Percentiles rank a stretch among this genome's conserved stretches.
Conservation (phyloP, 2,329 filamentous ascomycete species). For the Phialophora chinensis region DNA sequence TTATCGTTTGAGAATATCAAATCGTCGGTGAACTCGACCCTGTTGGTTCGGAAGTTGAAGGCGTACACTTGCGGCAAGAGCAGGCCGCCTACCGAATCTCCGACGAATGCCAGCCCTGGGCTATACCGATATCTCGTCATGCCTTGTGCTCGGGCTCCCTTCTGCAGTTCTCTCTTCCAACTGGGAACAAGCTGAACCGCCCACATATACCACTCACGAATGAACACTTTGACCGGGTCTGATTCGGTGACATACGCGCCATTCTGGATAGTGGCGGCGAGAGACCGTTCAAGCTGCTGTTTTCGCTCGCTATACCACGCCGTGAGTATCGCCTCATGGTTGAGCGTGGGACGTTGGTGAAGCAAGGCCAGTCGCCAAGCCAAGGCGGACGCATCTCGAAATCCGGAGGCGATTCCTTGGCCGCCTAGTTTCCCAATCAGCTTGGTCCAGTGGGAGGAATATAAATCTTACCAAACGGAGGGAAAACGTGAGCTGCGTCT, state of each 20-base stretch:
- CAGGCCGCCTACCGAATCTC: slow-evolving; percentile 42
- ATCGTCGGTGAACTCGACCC: slow-evolving; percentile 45
- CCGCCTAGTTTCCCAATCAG: slow-evolving; percentile 38
- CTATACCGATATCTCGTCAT: slow-evolving; percentile 44
- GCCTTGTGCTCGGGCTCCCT: slow-evolving; percentile 43
- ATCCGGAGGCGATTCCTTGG: slow-evolving; percentile 51
- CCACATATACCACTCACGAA: slow-evolving; percentile 46
- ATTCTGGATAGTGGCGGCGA: slow-evolving; percentile 46
- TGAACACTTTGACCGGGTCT: slow-evolving; percentile 42
- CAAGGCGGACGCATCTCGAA: slow-evolving; percentile 48
- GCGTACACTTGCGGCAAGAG: slow-evolving; percentile 47
- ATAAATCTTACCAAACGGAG: slow-evolving; percentile 38
- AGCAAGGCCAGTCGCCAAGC: slow-evolving; percentile 48
- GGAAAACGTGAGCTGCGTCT: slow-evolving; percentile 43
- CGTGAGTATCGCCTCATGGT: slow-evolving; percentile 41
- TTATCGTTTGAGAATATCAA: slow-evolving; percentile 42
- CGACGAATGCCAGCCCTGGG: slow-evolving; percentile 45
- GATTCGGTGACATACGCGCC: slow-evolving; percentile 45
- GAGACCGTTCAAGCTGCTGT: slow-evolving; percentile 47
- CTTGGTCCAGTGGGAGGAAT: background rate
- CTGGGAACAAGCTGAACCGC: slow-evolving; percentile 43
- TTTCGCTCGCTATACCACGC: slow-evolving; percentile 48
- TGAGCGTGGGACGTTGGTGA: slow-evolving; percentile 32
- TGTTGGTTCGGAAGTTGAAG: slow-evolving; percentile 29
- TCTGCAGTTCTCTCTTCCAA: slow-evolving; percentile 42